A percentile compares a stretch with the other conserved stretches of the same genome.
Evolutionary conservation across 257 asterid species (phyloP).

Genomic region (Cinchona pubescens): DNA sequence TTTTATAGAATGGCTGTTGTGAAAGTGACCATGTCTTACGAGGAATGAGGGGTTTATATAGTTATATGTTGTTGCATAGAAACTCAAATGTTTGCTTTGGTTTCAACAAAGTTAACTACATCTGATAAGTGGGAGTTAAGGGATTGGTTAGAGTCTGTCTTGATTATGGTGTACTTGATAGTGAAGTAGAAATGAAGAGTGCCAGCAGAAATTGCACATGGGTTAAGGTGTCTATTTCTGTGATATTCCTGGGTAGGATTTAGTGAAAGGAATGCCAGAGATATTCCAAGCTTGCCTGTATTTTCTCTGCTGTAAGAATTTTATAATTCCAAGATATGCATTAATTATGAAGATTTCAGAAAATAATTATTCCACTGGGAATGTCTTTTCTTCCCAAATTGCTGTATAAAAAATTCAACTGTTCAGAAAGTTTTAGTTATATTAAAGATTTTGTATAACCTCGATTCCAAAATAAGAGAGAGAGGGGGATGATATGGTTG

Average conservation of each 20-base stretch:
- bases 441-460: neutral
- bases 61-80: neutral
- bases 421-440: neutral
- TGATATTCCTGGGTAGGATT: constrained; percentile 33
- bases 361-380: constrained; percentile 32
- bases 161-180: constrained; percentile 42
- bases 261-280: constrained; percentile 36
- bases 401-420: neutral
- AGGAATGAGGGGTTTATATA: neutral
- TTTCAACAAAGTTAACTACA: constrained; percentile 26
- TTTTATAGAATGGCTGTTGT: constrained; percentile 9
- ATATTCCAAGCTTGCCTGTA: constrained; percentile 40
- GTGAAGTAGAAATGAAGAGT: constrained; percentile 32
- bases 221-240: constrained; percentile 27
- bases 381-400: constrained; percentile 7
- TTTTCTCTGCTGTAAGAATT: constrained; percentile 39
- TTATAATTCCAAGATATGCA: constrained; percentile 44
- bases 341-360: constrained; percentile 29
- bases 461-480: neutral
- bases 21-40: neutral
- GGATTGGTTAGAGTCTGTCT: constrained; percentile 47
- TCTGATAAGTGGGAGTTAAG: constrained; percentile 26
- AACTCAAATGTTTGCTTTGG: constrained; percentile 25
- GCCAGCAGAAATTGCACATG: constrained; percentile 56
- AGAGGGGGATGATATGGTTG: too few species aligned